phyloP scores from a whole-genome alignment of 768 basidiomycete species.

The Mrakia gelida region DNA sequence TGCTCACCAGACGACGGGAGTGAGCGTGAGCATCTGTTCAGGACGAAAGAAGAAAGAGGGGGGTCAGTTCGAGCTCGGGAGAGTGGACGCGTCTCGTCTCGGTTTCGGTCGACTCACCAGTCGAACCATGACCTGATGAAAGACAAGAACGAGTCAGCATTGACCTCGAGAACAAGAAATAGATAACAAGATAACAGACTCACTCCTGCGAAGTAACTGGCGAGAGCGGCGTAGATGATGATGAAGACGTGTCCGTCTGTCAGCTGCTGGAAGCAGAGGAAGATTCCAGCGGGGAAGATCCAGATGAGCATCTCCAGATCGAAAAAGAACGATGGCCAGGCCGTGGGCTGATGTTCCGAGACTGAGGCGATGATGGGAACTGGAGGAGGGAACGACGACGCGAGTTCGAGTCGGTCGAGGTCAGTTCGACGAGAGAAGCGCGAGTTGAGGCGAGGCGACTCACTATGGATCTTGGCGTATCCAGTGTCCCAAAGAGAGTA shows the following conservation, averaged over 20 bases:
- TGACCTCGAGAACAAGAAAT: background rate
- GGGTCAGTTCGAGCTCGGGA: too few relatives aligned
- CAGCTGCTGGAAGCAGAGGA: conserved; percentile 87
- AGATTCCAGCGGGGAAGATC: conserved; percentile 93
- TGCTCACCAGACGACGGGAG: conserved; percentile 76
- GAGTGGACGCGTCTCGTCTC: too few relatives aligned
- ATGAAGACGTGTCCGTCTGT: conserved; percentile 97
- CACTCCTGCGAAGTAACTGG: conserved; percentile 89
- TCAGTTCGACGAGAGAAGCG: too few relatives aligned
- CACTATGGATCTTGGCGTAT: conserved; percentile 86
- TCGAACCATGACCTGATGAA: conserved; percentile 85
- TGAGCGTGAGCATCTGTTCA: conserved; percentile 82
- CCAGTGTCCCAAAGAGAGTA: conserved; percentile 99
- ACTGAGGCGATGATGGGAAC: conserved; percentile 97
- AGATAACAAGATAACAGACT: background rate
- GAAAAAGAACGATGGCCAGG: conserved; percentile 99
- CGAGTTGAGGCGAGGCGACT: conserved; percentile 35
- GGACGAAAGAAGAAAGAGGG: background rate
- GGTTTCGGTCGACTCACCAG: conserved; percentile 8
- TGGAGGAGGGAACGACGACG: conserved; percentile 21
- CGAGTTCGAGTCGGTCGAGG: background rate
- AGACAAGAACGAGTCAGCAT: background rate
- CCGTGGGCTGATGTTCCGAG: conserved; percentile 98
- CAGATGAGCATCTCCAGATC: conserved; percentile 97
- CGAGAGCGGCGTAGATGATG: conserved; percentile 93